Base-by-base conservation (phyloP, 768 basidiomycete genomes). In the Suillus cothurnatus region DNA sequence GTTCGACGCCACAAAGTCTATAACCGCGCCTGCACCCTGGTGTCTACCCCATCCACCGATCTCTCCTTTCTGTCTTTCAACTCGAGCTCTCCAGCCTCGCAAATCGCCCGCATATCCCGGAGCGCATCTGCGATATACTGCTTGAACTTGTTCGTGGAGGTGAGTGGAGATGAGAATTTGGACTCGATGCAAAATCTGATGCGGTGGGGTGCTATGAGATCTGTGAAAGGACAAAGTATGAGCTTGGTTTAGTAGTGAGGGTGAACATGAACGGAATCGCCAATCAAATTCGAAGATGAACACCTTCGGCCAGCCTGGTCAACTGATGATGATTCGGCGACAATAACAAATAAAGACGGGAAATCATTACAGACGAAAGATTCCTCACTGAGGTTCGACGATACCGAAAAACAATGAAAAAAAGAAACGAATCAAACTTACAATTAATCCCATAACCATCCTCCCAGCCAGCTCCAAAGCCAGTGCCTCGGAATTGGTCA, bases 371-470 rank as follows among this genome's bases (percentile, higher is more conserved):
- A 21, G 31, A 55, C 11, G 49, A 32, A 53, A 6, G 50, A 21
- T 32, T 5, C 19, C 32, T 19, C 31, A 6, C 9, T 6, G 12
- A 55, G 11, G 32, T 34, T 55, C 21, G 32, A 34, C 12, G 17
- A 23, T 12, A 12, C 52, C 11, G 28, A 9, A 28, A 34, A 45
- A 39, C 38, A 15, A 36, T 26, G 3, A 47, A 11, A 11, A 56
- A 57, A 61, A 17, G 19, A 34, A 66, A 56, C 32, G 50, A 41
- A 28, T 45, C 4, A 47, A 26, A 82, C 91, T 71, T 73, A 95
- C 95, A 98, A 74, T 94, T 97, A 70, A 97, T 91, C 1, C 96
- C 95, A 80, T 96, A 97, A 11, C 96, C 96, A 79, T 96, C 90
- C 47, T 86, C 82, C 78, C 88, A 95, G 12, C 81, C 78, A 2